These are phyloP conservation scores for Cryphonectria japonica DNA, from an alignment of 2,329 filamentous ascomycete genomes.

Conservation along the genomic window DNA sequence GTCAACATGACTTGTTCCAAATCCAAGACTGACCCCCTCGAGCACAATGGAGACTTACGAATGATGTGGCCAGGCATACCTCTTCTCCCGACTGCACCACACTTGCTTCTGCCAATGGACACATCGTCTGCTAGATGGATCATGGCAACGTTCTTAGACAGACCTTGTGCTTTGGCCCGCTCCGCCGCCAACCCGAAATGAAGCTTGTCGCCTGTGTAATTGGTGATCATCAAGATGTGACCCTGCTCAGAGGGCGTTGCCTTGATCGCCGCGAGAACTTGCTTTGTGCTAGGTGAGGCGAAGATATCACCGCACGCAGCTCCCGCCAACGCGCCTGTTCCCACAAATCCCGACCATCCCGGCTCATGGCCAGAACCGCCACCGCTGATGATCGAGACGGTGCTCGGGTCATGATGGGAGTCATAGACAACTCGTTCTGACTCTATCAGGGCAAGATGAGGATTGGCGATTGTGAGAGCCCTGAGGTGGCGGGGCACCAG, in stretches of 20 bases:
- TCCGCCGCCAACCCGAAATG: constrained; percentile 78
- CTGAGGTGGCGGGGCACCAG: constrained; percentile 53
- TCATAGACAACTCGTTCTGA: constrained; percentile 45
- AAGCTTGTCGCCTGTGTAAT: constrained; percentile 72
- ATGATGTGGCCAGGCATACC: constrained; percentile 69
- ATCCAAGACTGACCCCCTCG: background rate
- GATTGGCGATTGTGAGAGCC: constrained; percentile 4
- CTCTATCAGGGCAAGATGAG: constrained; percentile 13
- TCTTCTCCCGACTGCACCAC: constrained; percentile 72
- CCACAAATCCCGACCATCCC: constrained; percentile 45
- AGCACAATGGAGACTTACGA: constrained; percentile 41
- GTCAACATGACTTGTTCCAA: background rate
- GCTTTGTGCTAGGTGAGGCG: constrained; percentile 73
- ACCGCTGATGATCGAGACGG: constrained; percentile 57
- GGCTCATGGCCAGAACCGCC: constrained; percentile 64
- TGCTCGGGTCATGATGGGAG: constrained; percentile 46
- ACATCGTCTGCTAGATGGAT: constrained; percentile 76
- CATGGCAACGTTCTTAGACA: constrained; percentile 69
- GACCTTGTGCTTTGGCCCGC: constrained; percentile 65
- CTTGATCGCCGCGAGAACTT: constrained; percentile 67
- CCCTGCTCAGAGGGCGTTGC: constrained; percentile 66
- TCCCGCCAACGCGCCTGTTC: constrained; percentile 68
- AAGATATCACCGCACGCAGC: constrained; percentile 77
- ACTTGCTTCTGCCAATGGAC: constrained; percentile 66
- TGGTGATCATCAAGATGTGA: constrained; percentile 74